Conservation (phyloP, 2,329 filamentous ascomycete genomes). For the Colletotrichum sp. region DNA sequence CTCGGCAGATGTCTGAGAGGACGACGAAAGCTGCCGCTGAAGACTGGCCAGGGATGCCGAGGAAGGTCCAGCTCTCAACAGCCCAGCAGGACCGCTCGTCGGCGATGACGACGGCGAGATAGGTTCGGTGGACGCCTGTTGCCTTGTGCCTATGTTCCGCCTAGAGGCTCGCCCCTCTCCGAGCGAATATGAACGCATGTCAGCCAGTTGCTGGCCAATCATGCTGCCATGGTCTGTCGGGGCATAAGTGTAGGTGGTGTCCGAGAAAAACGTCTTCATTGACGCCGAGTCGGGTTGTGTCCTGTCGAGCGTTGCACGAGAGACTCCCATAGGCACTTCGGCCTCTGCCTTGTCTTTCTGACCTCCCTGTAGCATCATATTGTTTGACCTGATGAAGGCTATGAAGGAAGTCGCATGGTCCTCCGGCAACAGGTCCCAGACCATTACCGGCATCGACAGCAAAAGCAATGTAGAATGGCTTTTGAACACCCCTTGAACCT, state of each 20-base stretch:
- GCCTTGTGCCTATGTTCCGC: not conserved
- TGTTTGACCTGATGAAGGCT: conserved; percentile 17
- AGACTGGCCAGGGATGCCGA: conserved; percentile 1
- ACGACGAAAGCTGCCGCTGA: not conserved
- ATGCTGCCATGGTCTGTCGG: not conserved
- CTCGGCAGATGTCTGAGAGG: not conserved
- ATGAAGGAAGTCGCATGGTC: conserved; percentile 63
- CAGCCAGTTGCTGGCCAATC: not conserved
- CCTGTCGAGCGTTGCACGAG: not conserved
- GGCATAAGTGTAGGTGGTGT: conserved; percentile 1
- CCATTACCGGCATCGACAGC: conserved; percentile 62
- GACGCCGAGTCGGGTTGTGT: not conserved
- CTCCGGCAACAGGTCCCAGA: conserved; percentile 65
- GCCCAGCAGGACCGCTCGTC: conserved; percentile 19
- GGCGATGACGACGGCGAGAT: conserved; percentile 25
- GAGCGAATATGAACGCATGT: not conserved
- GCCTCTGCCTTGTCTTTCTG: not conserved
- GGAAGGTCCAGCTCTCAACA: conserved; percentile 26
- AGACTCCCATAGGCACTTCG: not conserved
- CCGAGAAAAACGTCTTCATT: conserved; percentile 5
- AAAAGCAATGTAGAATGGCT: conserved; percentile 65
- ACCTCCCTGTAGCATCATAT: not conserved
- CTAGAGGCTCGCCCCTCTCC: not conserved
- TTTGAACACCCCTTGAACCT: conserved; percentile 66
- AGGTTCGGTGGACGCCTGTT: not conserved